Base-by-base conservation (phyloP, 495 filamentous ascomycete genomes). In the Hypoxylon subgilvum region DNA sequence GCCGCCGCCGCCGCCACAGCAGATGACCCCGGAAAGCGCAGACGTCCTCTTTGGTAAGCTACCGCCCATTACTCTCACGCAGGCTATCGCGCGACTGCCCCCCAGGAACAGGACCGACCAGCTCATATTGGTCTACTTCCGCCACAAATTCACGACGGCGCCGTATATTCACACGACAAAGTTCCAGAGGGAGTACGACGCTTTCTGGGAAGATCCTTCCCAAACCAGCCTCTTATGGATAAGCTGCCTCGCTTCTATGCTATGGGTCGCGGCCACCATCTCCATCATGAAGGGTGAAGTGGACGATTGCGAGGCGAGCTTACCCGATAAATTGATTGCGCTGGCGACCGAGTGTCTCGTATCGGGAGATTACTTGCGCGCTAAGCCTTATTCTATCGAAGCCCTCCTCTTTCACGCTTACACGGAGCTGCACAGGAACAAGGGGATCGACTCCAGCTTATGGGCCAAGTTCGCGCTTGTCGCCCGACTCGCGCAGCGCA, bases 381-480 rank as follows among this genome's bases (percentile, higher is more conserved):
- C 72, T 3, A 72, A 68, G 18, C 72, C 72, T 7, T 73, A 78
- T 58, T 69, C 69, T 4, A 70, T 84, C 5, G 80, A 84, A 57
- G 72, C 79, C 0, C 51, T 83, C 8, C 47, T 82, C 0, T 53
- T 79, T 19, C 75, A 76, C 30, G 61, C 74, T 17, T 67, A 72
- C 57, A 65, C 68, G 32, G 72, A 73, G 42, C 70, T 75, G 54
- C 46, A 71, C 14, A 51, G 61, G 10, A 73, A 71, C 17, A 65
- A 52, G 21, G 72, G 76, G 41, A 64, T 70, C 9, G 70, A 76
- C 31, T 63, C 71, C 5, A 69, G 72, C 21, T 55, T 73, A 16
- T 82, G 76, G 74, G 69, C 80, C 5, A 63, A 76, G 9, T 68
- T 80, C 6, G 76, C 77, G 13, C 67, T 71, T 9, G 66, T 72